These are phyloP conservation scores for Leucosporidium creatinivorum DNA, from an alignment of 768 basidiomycete species.

Conservation along the genomic window DNA sequence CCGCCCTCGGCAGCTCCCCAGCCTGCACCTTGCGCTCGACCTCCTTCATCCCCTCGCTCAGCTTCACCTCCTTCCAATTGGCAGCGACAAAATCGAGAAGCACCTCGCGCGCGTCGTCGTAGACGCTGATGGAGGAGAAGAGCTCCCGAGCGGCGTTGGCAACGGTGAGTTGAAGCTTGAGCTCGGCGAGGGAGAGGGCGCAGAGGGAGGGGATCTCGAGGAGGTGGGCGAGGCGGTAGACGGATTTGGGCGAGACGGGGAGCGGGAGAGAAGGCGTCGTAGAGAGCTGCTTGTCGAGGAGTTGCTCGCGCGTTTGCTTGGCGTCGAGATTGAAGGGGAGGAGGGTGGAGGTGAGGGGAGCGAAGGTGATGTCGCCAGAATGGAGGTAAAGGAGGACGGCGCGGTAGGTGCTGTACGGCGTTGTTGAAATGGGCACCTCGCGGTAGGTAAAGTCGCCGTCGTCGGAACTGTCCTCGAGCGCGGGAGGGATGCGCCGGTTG, in stretches of 20 bases:
- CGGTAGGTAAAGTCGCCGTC: background rate
- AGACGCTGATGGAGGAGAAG: background rate
- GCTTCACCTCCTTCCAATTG: too few relatives aligned
- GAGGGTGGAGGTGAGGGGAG: constrained; percentile 5
- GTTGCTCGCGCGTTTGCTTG: too few relatives aligned
- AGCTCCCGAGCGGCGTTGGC: background rate
- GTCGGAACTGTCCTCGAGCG: background rate
- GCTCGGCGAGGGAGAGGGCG: background rate
- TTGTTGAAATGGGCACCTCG: background rate
- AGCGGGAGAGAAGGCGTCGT: background rate
- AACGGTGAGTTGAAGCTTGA: background rate
- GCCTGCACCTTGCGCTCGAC: too few relatives aligned
- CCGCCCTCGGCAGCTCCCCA: too few relatives aligned
- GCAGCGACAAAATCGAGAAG: too few relatives aligned
- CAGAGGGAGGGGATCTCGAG: background rate
- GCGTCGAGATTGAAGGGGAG: too few relatives aligned
- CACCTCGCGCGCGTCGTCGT: too few relatives aligned
- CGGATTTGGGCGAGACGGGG: background rate
- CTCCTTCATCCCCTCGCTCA: too few relatives aligned
- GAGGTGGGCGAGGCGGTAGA: constrained; percentile 3
- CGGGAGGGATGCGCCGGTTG: background rate
- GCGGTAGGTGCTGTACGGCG: constrained; percentile 10
- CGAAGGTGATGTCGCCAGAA: constrained; percentile 4
- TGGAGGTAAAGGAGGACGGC: constrained; percentile 12
- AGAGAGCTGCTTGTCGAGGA: background rate